These are phyloP conservation scores for Collariella sp. DNA, from an alignment of 495 filamentous ascomycete species.

Conservation along the genomic window DNA sequence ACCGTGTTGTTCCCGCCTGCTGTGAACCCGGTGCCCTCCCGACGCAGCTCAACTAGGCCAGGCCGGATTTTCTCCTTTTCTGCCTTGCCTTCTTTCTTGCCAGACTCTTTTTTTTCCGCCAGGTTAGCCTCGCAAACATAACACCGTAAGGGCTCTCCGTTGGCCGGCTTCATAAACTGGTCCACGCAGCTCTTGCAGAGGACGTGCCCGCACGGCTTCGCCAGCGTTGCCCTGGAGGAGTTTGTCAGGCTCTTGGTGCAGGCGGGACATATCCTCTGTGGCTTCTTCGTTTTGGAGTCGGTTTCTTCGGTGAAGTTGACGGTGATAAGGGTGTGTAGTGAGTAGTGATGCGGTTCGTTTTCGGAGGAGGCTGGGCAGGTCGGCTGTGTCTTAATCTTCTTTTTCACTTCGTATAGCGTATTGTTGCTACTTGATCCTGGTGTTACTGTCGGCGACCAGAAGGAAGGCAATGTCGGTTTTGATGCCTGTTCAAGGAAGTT, in stretches of 20 bases:
- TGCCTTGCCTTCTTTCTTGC: constrained; percentile 41
- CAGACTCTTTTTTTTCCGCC: constrained; percentile 34
- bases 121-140: constrained; percentile 85
- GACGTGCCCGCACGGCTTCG: constrained; percentile 91
- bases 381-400: constrained; percentile 60
- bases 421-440: constrained; percentile 49
- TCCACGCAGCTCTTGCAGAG: constrained; percentile 80
- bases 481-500: constrained; percentile 37
- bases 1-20: constrained; percentile 74
- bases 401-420: constrained; percentile 48
- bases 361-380: constrained; percentile 71
- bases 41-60: constrained; percentile 74
- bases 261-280: constrained; percentile 67
- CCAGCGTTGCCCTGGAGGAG: constrained; percentile 72
- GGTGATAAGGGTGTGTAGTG: constrained; percentile 70
- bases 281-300: constrained; percentile 42
- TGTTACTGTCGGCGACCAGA: constrained; percentile 87
- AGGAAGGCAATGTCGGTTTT: constrained; percentile 73
- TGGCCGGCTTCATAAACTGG: constrained; percentile 69
- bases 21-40: constrained; percentile 90
- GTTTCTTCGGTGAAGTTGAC: constrained; percentile 75
- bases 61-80: constrained; percentile 55
- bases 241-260: constrained; percentile 83
- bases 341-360: constrained; percentile 63
- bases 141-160: constrained; percentile 54